These are phyloP conservation scores for Aspergillus ibericus DNA, from an alignment of 2,329 filamentous ascomycete species.

Conservation along the genomic window DNA sequence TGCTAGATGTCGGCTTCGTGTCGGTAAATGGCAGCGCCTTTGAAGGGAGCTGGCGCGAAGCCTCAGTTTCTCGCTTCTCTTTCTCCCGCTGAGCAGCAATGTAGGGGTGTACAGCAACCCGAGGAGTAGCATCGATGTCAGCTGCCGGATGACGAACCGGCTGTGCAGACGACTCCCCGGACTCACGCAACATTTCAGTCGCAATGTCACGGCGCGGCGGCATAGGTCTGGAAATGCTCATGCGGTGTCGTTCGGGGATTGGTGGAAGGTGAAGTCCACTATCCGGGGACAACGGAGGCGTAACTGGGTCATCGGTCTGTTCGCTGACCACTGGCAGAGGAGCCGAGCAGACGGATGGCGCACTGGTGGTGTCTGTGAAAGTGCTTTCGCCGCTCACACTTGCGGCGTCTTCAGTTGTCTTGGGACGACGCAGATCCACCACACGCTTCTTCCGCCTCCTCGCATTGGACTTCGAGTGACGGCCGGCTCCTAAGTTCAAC, in stretches of 20 bases:
- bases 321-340: slow-evolving; percentile 61
- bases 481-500: slow-evolving; percentile 40
- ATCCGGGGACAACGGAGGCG: slow-evolving; percentile 52
- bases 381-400: slow-evolving; percentile 45
- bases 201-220: slow-evolving; percentile 26
- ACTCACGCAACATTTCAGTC: slow-evolving; percentile 22
- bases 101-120: slow-evolving; percentile 26
- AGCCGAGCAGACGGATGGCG: slow-evolving; percentile 54
- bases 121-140: slow-evolving; percentile 38
- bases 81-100: slow-evolving; percentile 14
- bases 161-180: slow-evolving; percentile 28
- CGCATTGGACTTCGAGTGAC: slow-evolving; percentile 46
- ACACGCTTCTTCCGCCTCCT: slow-evolving; percentile 51
- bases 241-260: slow-evolving; percentile 36
- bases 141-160: slow-evolving; percentile 21
- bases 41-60: slow-evolving; percentile 32
- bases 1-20: slow-evolving; percentile 30
- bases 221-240: slow-evolving; percentile 28
- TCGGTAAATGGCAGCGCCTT: slow-evolving; percentile 38
- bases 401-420: slow-evolving; percentile 41
- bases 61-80: slow-evolving; percentile 31
- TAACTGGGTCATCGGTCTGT: slow-evolving; percentile 55
- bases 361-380: slow-evolving; percentile 40
- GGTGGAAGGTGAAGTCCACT: slow-evolving; percentile 32
- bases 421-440: slow-evolving; percentile 47